Conservation (phyloP, 176 grass and related monocot genomes). For the Tillandsia fasciculata region DNA sequence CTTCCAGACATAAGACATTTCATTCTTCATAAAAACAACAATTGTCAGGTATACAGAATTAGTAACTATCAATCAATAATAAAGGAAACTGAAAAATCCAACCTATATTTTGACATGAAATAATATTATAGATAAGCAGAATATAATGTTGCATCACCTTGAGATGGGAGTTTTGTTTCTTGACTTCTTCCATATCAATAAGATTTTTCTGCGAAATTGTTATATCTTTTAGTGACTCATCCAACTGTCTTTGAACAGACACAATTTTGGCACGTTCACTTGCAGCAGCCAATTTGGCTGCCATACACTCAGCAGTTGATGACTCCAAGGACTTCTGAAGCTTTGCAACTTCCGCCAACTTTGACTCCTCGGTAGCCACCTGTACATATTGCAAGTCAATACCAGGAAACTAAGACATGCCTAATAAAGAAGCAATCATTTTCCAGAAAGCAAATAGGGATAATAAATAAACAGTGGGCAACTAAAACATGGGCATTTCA, state of each 20-base stretch:
- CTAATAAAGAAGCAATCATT: neutral
- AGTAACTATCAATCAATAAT: neutral
- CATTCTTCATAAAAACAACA: neutral
- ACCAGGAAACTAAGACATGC: neutral
- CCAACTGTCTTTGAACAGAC: constrained; percentile 47
- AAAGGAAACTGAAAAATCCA: no score
- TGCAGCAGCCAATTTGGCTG: constrained; percentile 41
- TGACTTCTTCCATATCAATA: constrained; percentile 42
- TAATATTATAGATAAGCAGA: constrained; percentile 1
- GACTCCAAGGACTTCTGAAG: constrained; percentile 63
- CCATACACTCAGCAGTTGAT: constrained; percentile 39
- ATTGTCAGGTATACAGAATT: neutral
- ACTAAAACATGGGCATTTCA: neutral
- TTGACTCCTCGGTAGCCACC: constrained; percentile 71
- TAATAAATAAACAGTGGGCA: neutral
- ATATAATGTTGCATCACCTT: constrained; percentile 43
- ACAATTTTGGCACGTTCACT: constrained; percentile 54
- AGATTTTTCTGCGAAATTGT: constrained; percentile 40
- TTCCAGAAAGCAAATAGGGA: neutral
- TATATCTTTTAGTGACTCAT: constrained; percentile 51
- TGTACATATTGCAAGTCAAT: constrained; percentile 18
- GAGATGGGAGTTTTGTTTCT: constrained; percentile 60
- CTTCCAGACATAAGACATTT: neutral
- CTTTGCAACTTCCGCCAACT: constrained; percentile 58
- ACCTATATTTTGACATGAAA: neutral